Conservation (phyloP, 179 eudicot genomes). For the Silene noctiflora region DNA sequence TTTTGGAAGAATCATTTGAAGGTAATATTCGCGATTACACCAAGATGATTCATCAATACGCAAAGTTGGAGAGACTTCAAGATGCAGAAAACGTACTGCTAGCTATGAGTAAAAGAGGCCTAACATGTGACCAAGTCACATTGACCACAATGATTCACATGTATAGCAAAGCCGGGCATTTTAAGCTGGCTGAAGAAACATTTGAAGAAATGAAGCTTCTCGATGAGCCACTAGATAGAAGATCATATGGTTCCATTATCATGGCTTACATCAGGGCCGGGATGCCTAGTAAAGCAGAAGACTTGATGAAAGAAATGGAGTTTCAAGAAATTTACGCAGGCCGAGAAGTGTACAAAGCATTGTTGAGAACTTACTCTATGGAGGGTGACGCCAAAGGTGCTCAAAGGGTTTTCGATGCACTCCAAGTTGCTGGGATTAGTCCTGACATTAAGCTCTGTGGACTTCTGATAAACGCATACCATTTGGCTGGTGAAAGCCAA, state of each 20-base stretch:
- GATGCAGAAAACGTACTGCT: conserved; percentile 59
- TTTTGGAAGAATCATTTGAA: conserved; percentile 82
- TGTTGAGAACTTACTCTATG: conserved; percentile 85
- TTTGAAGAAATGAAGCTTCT: conserved; percentile 75
- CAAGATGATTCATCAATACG: conserved; percentile 73
- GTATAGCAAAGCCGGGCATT: conserved; percentile 82
- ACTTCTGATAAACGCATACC: conserved; percentile 77
- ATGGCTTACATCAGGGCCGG: conserved; percentile 81
- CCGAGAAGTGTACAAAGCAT: conserved; percentile 80
- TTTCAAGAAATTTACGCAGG: conserved; percentile 55
- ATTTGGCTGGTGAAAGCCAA: conserved; percentile 47
- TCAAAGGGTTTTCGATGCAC: conserved; percentile 70
- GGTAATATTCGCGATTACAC: conserved; percentile 86
- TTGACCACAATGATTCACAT: conserved; percentile 78
- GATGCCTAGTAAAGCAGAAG: conserved; percentile 54
- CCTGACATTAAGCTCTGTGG: conserved; percentile 78
- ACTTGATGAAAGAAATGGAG: conserved; percentile 68
- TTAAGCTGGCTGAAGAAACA: conserved; percentile 57
- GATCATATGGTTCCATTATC: conserved; percentile 87
- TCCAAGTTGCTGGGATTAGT: conserved; percentile 64
- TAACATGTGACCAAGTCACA: conserved; percentile 71
- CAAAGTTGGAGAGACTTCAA: conserved; percentile 49
- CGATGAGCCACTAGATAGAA: conserved; percentile 57
- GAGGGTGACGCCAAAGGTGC: conserved; percentile 66
- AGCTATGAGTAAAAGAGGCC: conserved; percentile 59